phyloP scores from a whole-genome alignment of 129 eudicot genomes.

The Cynara cardunculus region DNA sequence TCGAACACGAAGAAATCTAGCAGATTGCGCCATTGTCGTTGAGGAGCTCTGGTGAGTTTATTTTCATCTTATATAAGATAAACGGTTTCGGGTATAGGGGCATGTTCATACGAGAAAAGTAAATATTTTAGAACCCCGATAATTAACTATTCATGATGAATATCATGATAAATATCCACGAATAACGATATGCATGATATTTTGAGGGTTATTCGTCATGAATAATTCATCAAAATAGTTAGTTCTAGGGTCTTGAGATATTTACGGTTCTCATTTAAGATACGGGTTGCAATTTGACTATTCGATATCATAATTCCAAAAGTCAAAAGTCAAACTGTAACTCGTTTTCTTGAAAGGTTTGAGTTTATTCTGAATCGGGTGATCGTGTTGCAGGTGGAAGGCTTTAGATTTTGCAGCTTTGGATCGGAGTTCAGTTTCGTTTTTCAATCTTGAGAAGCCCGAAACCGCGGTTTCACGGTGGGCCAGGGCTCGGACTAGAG shows the following conservation, averaged over 20 bases:
- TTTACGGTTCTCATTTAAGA: neutral
- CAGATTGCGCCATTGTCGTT: constrained; percentile 93
- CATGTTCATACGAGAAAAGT: neutral
- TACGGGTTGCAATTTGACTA: neutral
- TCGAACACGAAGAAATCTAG: constrained; percentile 79
- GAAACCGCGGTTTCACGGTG: constrained; percentile 80
- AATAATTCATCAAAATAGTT: neutral
- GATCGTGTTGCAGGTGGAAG: constrained; percentile 69
- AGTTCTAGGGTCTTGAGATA: neutral
- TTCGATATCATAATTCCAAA: neutral
- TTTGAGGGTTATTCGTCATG: neutral
- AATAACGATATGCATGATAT: neutral
- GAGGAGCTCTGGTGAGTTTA: constrained; percentile 85
- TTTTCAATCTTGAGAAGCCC: constrained; percentile 66
- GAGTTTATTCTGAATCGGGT: neutral
- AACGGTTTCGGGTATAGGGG: neutral
- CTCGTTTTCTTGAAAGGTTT: neutral
- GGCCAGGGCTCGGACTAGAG: constrained; percentile 89
- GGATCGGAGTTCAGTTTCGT: constrained; percentile 76
- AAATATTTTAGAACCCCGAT: neutral
- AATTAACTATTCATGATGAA: neutral
- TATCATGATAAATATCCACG: neutral
- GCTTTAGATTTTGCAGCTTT: constrained; percentile 83
- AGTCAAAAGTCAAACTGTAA: neutral
- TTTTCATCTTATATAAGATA: neutral